A percentile compares a stretch with the other conserved stretches of the same genome.
phyloP scores from a whole-genome alignment of 176 grass and related monocot species.

The Avena atlantica region DNA sequence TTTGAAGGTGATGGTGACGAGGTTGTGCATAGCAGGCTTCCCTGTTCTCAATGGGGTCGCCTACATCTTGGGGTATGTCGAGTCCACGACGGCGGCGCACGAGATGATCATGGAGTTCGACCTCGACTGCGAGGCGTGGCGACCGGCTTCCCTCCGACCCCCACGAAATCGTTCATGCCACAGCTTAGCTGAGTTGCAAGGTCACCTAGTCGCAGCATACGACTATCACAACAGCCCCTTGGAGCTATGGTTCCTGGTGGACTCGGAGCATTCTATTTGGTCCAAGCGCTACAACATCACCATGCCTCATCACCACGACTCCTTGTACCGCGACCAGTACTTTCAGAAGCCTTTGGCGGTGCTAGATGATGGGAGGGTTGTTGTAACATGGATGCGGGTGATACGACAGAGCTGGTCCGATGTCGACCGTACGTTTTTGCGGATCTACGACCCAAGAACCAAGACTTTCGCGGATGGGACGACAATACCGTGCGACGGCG shows the following conservation, averaged over 20 bases:
- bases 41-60: not conserved
- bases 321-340: not conserved
- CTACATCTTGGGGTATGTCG: not conserved
- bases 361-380: not conserved
- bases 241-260: not conserved
- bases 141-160: not conserved
- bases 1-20: accelerated
- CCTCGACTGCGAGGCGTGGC: not conserved
- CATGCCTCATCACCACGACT: not conserved
- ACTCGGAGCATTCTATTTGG: not conserved
- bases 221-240: not conserved
- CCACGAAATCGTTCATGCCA: not conserved
- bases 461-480: not conserved
- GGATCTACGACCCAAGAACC: not conserved
- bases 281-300: not conserved
- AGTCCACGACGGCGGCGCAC: not conserved
- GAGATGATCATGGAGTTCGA: not conserved
- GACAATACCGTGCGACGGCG: not conserved
- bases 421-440: not conserved
- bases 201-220: not conserved
- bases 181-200: not conserved
- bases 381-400: not conserved
- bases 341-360: not conserved
- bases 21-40: no score
- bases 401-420: no score